A percentile compares a stretch with the other conserved stretches of the same genome.
Evolutionary conservation across 2,329 filamentous ascomycete species (phyloP).

Genomic region (Talaromyces albobiverticillius): DNA sequence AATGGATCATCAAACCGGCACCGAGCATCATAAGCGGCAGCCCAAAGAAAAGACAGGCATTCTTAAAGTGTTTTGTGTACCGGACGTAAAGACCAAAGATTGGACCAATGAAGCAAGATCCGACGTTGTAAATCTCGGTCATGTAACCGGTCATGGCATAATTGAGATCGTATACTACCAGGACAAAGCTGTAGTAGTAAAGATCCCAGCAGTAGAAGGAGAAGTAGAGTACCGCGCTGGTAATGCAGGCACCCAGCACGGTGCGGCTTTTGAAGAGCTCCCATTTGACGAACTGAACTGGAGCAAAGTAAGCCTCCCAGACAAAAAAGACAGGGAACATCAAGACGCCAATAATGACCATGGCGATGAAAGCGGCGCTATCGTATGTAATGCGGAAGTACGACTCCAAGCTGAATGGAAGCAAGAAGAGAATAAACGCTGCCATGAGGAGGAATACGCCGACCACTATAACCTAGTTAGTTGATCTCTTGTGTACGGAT

Average conservation of each 20-base stretch:
- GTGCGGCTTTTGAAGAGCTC: slow-evolving; percentile 50
- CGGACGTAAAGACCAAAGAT: slow-evolving; percentile 51
- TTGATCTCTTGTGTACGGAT: slow-evolving; percentile 23
- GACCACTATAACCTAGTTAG: slow-evolving; percentile 52
- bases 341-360: slow-evolving; percentile 54
- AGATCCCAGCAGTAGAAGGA: slow-evolving; percentile 53
- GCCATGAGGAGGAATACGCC: slow-evolving; percentile 60
- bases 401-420: slow-evolving; percentile 61
- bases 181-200: slow-evolving; percentile 55
- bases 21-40: slow-evolving; percentile 52
- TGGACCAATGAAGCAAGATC: slow-evolving; percentile 51
- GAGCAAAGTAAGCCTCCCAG: slow-evolving; percentile 55
- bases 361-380: slow-evolving; percentile 48
- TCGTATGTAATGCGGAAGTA: slow-evolving; percentile 41
- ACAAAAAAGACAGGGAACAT: slow-evolving; percentile 53
- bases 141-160: slow-evolving; percentile 46
- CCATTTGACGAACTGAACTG: slow-evolving; percentile 55
- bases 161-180: slow-evolving; percentile 50
- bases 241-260: slow-evolving; percentile 51
- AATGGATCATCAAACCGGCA: slow-evolving; percentile 55
- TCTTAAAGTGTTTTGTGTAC: slow-evolving; percentile 52
- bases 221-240: slow-evolving; percentile 49
- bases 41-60: slow-evolving; percentile 49
- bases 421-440: slow-evolving; percentile 62
- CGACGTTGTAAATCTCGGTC: slow-evolving; percentile 53